These are phyloP conservation scores for Coprinopsis cinerea DNA, from an alignment of 768 basidiomycete genomes.

Conservation along the genomic window DNA sequence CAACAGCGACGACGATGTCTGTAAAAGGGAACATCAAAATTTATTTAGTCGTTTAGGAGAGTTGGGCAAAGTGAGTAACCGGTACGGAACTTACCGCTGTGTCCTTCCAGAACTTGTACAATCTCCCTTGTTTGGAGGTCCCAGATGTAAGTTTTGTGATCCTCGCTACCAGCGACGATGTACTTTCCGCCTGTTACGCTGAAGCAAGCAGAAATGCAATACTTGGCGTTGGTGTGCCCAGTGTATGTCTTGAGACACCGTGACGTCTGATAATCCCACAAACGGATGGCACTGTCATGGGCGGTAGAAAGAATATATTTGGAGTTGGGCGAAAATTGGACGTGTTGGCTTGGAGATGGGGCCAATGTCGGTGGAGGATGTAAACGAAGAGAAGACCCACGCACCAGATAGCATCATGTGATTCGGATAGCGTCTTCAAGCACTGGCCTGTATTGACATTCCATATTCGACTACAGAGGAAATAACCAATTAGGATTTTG, in stretches of 20 bases:
- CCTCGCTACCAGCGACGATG: constrained; percentile 91
- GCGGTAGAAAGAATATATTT: constrained; percentile 93
- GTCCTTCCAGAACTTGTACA: constrained; percentile 74
- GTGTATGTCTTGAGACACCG: constrained; percentile 87
- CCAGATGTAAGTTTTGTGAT: constrained; percentile 86
- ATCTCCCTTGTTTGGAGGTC: constrained; percentile 85
- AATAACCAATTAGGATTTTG: neutral
- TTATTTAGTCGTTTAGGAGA: neutral
- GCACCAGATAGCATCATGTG: constrained; percentile 78
- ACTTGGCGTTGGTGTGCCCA: constrained; percentile 79
- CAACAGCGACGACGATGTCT: constrained; percentile 78
- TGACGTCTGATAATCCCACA: constrained; percentile 94
- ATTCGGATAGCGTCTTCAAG: constrained; percentile 91
- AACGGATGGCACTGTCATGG: constrained; percentile 85
- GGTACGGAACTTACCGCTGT: constrained; percentile 47
- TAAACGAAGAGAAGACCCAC: constrained; percentile 10
- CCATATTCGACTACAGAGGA: constrained; percentile 79
- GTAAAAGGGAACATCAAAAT: constrained; percentile 7
- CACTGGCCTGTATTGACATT: constrained; percentile 89
- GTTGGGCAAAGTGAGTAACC: constrained; percentile 1
- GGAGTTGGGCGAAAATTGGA: constrained; percentile 93
- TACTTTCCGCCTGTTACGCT: constrained; percentile 82
- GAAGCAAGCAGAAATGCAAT: constrained; percentile 80
- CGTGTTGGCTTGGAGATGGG: constrained; percentile 59
- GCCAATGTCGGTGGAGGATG: neutral